Evolutionary conservation across 1,284 basidiomycete genomes (phyloP).

Genomic region (Moesziomyces sp.): DNA sequence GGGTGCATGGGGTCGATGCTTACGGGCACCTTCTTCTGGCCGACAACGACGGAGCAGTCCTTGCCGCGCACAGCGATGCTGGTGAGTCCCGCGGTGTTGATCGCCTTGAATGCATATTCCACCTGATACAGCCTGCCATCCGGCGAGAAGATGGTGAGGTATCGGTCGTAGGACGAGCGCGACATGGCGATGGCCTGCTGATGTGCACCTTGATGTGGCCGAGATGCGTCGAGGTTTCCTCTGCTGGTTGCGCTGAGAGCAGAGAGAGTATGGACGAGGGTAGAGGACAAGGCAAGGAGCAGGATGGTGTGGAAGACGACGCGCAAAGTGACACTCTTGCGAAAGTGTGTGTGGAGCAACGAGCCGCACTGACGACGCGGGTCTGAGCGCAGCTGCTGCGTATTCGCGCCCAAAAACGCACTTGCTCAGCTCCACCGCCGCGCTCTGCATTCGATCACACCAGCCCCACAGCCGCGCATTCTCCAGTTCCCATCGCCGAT

Average conservation of each 20-base stretch:
- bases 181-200: slow-evolving; percentile 50
- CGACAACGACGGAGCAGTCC: slow-evolving; percentile 93
- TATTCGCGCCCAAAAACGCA: not conserved
- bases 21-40: slow-evolving; percentile 98
- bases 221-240: not conserved
- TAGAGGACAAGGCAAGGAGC: not conserved
- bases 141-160: slow-evolving; percentile 67
- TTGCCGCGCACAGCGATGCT: slow-evolving; percentile 91
- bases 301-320: not conserved
- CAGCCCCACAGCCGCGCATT: too few species aligned
- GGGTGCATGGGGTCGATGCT: slow-evolving; percentile 20
- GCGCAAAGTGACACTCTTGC: slow-evolving; percentile 28
- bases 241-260: not conserved
- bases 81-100: slow-evolving; percentile 94
- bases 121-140: slow-evolving; percentile 67
- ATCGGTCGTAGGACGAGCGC: slow-evolving; percentile 65
- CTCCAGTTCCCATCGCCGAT: too few species aligned
- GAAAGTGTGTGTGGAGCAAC: slow-evolving; percentile 16
- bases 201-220: not conserved
- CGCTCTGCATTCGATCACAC: not conserved
- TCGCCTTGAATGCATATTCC: slow-evolving; percentile 97
- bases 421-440: not conserved
- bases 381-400: slow-evolving; percentile 25
- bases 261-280: too few species aligned
- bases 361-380: slow-evolving; percentile 37